Percentiles rank a stretch among this genome's conserved stretches.
Evolutionary conservation across 192 early-diverging fungal species (phyloP).

Genomic region (Entomortierella lignicola): DNA sequence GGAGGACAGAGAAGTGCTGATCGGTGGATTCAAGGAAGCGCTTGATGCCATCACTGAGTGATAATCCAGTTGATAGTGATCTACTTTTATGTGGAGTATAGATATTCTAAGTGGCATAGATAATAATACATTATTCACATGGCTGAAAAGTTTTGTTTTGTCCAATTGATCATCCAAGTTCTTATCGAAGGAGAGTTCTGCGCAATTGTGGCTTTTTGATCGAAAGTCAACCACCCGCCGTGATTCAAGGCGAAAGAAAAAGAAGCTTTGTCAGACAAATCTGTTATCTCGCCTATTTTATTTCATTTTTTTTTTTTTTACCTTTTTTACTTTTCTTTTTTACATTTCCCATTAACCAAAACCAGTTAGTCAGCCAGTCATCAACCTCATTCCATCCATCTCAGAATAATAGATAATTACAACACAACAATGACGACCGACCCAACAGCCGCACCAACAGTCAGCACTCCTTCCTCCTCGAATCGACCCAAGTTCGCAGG

Average conservation of each 20-base stretch:
- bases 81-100: neutral
- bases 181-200: neutral
- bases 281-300: neutral
- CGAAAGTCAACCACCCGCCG: neutral
- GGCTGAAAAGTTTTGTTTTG: too few relatives aligned
- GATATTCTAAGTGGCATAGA: neutral
- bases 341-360: neutral
- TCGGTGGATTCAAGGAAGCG: slow-evolving; percentile 79
- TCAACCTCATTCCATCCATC: too few relatives aligned
- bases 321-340: neutral
- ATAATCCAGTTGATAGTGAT: neutral
- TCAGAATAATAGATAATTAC: slow-evolving; percentile 1
- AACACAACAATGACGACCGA: slow-evolving; percentile 13
- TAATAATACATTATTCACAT: neutral
- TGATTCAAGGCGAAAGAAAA: too few relatives aligned
- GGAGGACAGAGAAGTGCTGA: slow-evolving; percentile 77
- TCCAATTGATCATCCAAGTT: too few relatives aligned
- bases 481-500: slow-evolving; percentile 74
- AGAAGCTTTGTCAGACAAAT: too few relatives aligned
- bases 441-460: slow-evolving; percentile 6
- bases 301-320: neutral
- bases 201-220: neutral
- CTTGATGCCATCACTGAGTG: slow-evolving; percentile 65
- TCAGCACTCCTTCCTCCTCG: neutral
- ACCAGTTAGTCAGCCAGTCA: too few relatives aligned